phyloP scores from a whole-genome alignment of 306 rosid species.

The Prunus kanzakura region DNA sequence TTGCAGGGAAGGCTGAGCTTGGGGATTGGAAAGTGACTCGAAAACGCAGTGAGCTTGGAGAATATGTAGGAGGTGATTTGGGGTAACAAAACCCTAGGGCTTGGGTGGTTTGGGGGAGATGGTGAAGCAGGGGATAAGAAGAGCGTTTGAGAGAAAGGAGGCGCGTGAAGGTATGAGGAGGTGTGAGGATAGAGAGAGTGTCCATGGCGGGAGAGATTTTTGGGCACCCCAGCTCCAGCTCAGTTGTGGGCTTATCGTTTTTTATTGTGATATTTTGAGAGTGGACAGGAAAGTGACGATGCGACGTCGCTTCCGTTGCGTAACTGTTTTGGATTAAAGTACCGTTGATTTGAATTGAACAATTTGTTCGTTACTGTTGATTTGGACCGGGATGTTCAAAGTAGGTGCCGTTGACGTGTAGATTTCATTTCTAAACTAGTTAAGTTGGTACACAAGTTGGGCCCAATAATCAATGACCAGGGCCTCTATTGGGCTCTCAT shows the following conservation, averaged over 20 bases:
- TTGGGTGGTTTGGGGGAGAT: conserved; percentile 15
- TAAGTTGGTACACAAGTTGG: too few relatives aligned
- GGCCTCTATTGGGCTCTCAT: too few relatives aligned
- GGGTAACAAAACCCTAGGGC: conserved; percentile 35
- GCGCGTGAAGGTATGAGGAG: conserved; percentile 20
- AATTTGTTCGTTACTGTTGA: background rate
- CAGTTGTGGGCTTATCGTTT: background rate
- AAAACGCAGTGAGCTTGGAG: conserved; percentile 26
- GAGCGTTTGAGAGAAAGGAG: conserved; percentile 2
- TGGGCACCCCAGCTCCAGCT: background rate
- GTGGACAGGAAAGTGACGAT: background rate
- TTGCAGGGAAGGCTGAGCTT: conserved; percentile 36
- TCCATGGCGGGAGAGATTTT: conserved; percentile 82
- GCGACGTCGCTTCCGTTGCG: background rate
- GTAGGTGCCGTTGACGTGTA: too few relatives aligned
- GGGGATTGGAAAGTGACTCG: conserved; percentile 43
- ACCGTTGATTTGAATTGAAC: background rate
- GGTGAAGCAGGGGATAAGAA: conserved; percentile 22
- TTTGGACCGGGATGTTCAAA: background rate
- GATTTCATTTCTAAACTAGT: too few relatives aligned
- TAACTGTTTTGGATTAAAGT: background rate
- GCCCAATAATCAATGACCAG: too few relatives aligned
- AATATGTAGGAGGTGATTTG: conserved; percentile 17
- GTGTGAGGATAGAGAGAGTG: conserved; percentile 29
- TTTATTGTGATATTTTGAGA: background rate